A percentile compares a stretch with the other conserved stretches of the same genome.
Evolutionary conservation across 179 eudicot genomes (phyloP).

Genomic region (Sideroxylon spinosum): DNA sequence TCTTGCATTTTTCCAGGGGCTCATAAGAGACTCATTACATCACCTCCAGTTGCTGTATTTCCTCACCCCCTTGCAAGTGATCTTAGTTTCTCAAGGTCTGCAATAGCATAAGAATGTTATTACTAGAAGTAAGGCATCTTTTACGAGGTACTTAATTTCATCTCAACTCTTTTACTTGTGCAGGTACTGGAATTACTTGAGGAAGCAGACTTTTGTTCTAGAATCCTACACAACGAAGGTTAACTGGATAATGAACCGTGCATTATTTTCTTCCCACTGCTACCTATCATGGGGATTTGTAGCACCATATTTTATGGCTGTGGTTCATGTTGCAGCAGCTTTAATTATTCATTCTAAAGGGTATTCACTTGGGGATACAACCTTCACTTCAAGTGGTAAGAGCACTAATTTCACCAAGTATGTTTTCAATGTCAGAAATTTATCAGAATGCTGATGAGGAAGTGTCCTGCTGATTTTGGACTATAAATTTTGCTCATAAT

Average conservation of each 20-base stretch:
- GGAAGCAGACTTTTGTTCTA: conserved; percentile 96
- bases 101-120: neutral
- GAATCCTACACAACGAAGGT: conserved; percentile 79
- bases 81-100: conserved; percentile 82
- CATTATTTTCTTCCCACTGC: conserved; percentile 79
- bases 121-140: conserved; percentile 4
- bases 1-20: conserved; percentile 49
- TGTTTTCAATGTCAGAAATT: neutral
- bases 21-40: conserved; percentile 77
- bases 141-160: neutral
- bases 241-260: conserved; percentile 91
- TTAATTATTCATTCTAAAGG: conserved; percentile 44
- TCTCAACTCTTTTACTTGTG: conserved; percentile 15
- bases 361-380: conserved; percentile 39
- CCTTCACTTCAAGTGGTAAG: conserved; percentile 56
- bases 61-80: conserved; percentile 97
- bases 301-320: conserved; percentile 76
- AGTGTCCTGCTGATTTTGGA: neutral
- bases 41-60: conserved; percentile 94
- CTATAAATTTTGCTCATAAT: neutral
- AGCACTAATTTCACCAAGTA: neutral
- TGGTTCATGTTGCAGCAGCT: conserved; percentile 73
- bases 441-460: conserved; percentile 1
- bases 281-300: conserved; percentile 97
- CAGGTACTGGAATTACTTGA: conserved; percentile 97